Evolutionary conservation across 2,329 filamentous ascomycete species (phyloP), one percentile per base, ranked within the genome.

Genomic region (Coniochaeta sp.): DNA sequence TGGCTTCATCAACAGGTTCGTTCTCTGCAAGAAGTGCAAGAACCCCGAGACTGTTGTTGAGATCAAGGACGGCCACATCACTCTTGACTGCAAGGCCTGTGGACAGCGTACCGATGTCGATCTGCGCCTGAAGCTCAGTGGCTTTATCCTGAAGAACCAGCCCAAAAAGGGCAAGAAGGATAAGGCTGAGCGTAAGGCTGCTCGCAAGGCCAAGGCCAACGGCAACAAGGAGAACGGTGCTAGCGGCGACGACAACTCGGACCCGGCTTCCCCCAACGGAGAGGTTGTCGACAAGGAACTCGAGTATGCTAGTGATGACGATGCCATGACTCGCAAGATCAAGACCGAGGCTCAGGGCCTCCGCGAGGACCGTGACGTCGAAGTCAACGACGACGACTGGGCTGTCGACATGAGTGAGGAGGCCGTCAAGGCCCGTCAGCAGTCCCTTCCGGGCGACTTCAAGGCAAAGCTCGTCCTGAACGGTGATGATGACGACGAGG

Each of bases 21-120:
- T 99, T 65, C 91, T 99, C 58, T 99, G 94, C 88, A 95, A 95
- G 78, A 92, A 95, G 71, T 99, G 94, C 86, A 96, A 96, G 84
- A 99, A 99, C 72, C 94, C 94, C 31, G 94, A 99, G 79, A 99
- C 94, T 60, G 91, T 95, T 60, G 86, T 97, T 66, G 83, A 87
- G 66, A 90, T 97, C 79, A 96, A 96, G 75, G 91, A 96, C 64
- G 89, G 87, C 51, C 84, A 81, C 67, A 97, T 99, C 70, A 73
- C 89, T 57, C 85, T 97, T 60, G 94, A 99, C 75, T 99, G 94
- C 86, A 99, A 99, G 77, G 94, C 94, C 57, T 99, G 94, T 67
- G 94, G 94, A 67, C 88, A 95, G 73, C 91, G 90, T 65, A 87
- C 87, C 60, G 86, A 94, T 57, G 92, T 96, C 52, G 92, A 97